A percentile compares a stretch with the other conserved stretches of the same genome.
phyloP scores from a whole-genome alignment of 2,329 filamentous ascomycete genomes.

The Botrytis medusae region DNA sequence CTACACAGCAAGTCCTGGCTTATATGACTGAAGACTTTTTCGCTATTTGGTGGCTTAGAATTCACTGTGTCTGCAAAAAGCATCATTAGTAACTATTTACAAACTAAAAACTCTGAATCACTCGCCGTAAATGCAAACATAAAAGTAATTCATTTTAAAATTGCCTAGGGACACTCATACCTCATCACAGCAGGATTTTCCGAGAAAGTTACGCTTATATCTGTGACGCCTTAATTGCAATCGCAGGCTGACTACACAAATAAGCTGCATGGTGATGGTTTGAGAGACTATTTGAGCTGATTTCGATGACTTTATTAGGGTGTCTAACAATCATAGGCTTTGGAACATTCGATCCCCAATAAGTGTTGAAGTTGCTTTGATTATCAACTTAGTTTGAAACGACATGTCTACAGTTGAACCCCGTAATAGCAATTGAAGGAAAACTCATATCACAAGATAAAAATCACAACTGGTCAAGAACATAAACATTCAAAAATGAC shows the following conservation, averaged over 20 bases:
- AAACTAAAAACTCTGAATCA: neutral
- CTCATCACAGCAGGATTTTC: neutral
- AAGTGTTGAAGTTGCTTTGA: neutral
- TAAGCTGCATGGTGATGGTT: neutral
- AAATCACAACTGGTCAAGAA: neutral
- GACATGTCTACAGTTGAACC: neutral
- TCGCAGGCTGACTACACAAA: neutral
- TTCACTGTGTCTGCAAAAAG: neutral
- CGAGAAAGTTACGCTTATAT: neutral
- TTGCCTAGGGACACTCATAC: neutral
- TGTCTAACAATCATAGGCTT: neutral
- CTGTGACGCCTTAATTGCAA: neutral
- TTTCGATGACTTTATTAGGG: neutral
- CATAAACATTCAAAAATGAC: neutral
- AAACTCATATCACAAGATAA: neutral
- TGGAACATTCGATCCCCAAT: neutral
- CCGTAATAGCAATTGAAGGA: neutral
- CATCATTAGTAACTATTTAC: neutral
- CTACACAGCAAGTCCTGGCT: neutral
- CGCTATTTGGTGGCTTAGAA: neutral
- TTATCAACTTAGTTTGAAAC: neutral
- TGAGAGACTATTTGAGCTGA: neutral
- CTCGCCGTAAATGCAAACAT: neutral
- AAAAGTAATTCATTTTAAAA: neutral
- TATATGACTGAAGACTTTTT: neutral